Base-by-base conservation (phyloP, 768 basidiomycete species). In the Boletellus sp. region DNA sequence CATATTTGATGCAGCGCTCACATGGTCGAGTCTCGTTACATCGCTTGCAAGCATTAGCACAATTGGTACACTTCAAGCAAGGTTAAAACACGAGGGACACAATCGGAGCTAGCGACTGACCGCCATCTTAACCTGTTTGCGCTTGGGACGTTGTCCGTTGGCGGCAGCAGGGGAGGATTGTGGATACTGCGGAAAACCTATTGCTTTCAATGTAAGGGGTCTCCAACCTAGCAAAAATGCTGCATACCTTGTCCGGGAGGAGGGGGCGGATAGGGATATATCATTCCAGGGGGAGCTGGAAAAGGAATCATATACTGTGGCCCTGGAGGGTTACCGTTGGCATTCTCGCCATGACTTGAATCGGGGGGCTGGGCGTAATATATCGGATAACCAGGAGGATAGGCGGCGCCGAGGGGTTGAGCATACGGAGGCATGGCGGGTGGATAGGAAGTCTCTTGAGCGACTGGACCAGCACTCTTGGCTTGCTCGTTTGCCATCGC, bases 1-100 rank as follows among this genome's bases (percentile, higher is more conserved):
- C 81, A 57, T 84, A 84, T 63, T 83, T 84, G 52, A 76, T 60
- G 55, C 83, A 85, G 24, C 83, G 76, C 47, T 78, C 77, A 64
- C 83, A 85, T 2, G 83, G 83, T 38, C 83, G 78, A 6, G 69
- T 66, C 32, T 81, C 79, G 55, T 80, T 78, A 43, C 78, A 80
- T 19, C 79, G 74, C 62, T 80, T 80, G 62, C 78, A 80, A 9
- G 78, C 78, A 20, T 70, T 70, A 11, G 80, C 80, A 53, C 78
- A 80, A 52, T 80, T 81, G 0, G 79, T 80, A 58, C 78, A 80
- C 77, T 78, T 40, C 1, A 40, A 17, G 13, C 24, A 41, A 35
- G 19, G 23, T 55, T 33, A 32, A 42, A 38, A 48, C 45, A 19
- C 31, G 15, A 42, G 20, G 47, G n/a, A 45, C 41, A 20, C 4